Percentiles rank a stretch among this genome's conserved stretches.
phyloP scores from a whole-genome alignment of 805 yeast species.

The Tetrapisispora pingtungensis region DNA sequence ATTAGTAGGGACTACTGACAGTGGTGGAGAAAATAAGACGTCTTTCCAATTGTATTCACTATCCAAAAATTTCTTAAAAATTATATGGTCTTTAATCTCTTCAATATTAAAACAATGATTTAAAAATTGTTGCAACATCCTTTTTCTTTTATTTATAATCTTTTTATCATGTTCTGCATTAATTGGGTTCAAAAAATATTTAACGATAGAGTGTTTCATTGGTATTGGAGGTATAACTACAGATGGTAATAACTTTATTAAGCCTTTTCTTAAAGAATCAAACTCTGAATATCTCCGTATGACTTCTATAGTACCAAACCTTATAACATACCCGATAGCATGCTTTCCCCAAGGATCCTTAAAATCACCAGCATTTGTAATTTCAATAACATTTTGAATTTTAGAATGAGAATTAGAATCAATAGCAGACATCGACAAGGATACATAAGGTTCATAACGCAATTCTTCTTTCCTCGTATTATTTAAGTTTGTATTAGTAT shows the following conservation, averaged over 20 bases:
- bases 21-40: conserved; percentile 48
- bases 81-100: conserved; percentile 46
- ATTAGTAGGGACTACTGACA: conserved; percentile 42
- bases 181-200: conserved; percentile 35
- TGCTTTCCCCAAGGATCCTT: conserved; percentile 69
- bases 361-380: conserved; percentile 77
- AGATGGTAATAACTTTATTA: conserved; percentile 69
- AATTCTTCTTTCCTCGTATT: not conserved
- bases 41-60: conserved; percentile 82
- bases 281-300: conserved; percentile 89
- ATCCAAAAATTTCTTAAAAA: conserved; percentile 70
- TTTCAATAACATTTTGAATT: conserved; percentile 29
- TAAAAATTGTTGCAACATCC: conserved; percentile 67
- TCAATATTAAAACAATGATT: conserved; percentile 58
- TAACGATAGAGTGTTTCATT: conserved; percentile 58
- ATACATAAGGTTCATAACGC: conserved; percentile 19
- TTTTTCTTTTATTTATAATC: conserved; percentile 56
- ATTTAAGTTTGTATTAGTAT: not conserved
- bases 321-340: conserved; percentile 75
- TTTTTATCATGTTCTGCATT: conserved; percentile 35
- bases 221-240: conserved; percentile 90
- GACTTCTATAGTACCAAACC: conserved; percentile 47
- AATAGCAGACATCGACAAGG: conserved; percentile 23
- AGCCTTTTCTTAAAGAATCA: conserved; percentile 64
- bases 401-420: conserved; percentile 1